These are phyloP conservation scores for Akanthomyces dipterigenus DNA, from an alignment of 2,329 filamentous ascomycete species.

Conservation along the genomic window DNA sequence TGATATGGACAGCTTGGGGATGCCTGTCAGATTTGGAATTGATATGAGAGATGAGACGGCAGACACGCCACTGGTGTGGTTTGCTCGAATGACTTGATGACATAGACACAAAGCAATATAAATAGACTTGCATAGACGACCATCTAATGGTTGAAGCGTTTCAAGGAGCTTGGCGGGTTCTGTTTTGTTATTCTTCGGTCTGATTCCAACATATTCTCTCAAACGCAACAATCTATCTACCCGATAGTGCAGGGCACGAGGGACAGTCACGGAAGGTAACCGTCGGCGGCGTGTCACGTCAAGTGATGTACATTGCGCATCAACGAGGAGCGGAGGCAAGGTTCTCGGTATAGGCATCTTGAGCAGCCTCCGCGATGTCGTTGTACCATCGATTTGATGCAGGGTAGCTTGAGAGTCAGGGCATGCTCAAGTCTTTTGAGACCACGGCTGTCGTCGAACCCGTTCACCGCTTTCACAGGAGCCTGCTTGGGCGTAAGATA, in stretches of 20 bases:
- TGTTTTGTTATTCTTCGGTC: no score
- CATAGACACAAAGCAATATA: neutral
- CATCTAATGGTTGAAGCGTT: no score
- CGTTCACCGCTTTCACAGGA: neutral
- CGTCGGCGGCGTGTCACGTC: slow-evolving; percentile 12
- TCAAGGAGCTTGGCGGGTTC: no score
- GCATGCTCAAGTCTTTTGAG: neutral
- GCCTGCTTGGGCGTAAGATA: slow-evolving; percentile 18
- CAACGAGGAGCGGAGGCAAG: slow-evolving; percentile 19
- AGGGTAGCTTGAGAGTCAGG: neutral
- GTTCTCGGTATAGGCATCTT: slow-evolving; percentile 4
- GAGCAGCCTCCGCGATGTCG: slow-evolving; percentile 1
- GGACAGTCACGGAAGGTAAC: no score
- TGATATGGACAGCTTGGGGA: neutral
- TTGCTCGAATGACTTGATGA: neutral
- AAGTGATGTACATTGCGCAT: slow-evolving; percentile 19
- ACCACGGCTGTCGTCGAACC: slow-evolving; percentile 7
- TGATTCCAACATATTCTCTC: no score
- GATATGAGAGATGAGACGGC: slow-evolving; percentile 8
- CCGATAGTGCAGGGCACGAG: no score
- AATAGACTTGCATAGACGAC: no score
- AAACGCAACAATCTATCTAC: no score
- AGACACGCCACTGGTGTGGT: slow-evolving; percentile 5
- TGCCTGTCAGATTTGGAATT: neutral
- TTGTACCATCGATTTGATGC: neutral